These are phyloP conservation scores for Euphorbia celastroides DNA, from an alignment of 441 rosid genomes.

Conservation along the genomic window DNA sequence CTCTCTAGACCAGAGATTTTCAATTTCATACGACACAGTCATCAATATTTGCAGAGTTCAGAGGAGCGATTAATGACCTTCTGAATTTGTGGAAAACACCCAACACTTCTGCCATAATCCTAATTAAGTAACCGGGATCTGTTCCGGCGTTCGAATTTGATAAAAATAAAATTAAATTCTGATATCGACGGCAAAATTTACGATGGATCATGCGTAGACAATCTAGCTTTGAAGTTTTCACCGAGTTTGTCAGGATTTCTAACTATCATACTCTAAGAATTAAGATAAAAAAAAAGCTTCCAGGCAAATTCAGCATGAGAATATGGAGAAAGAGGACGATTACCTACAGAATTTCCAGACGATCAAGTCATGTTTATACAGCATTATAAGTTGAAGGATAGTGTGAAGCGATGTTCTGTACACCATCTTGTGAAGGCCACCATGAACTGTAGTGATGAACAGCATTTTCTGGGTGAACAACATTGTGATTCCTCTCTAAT, in stretches of 20 bases:
- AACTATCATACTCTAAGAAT: background rate
- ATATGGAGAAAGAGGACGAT: background rate
- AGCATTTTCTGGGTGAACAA: constrained; percentile 21
- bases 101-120: background rate
- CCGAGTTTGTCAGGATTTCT: background rate
- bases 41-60: background rate
- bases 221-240: background rate
- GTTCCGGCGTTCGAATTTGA: background rate
- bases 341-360: background rate
- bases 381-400: constrained; percentile 17
- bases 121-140: background rate
- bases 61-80: background rate
- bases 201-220: background rate
- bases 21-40: background rate
- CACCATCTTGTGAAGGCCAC: constrained; percentile 11
- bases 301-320: background rate
- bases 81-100: background rate
- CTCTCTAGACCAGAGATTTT: background rate
- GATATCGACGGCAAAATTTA: background rate
- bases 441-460: constrained; percentile 17
- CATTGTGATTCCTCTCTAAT: constrained; percentile 21
- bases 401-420: constrained; percentile 18
- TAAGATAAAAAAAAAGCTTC: background rate
- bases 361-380: background rate
- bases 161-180: no score